These are phyloP conservation scores for Ophiostoma angusticollis DNA, from an alignment of 2,329 filamentous ascomycete species.

Conservation along the genomic window DNA sequence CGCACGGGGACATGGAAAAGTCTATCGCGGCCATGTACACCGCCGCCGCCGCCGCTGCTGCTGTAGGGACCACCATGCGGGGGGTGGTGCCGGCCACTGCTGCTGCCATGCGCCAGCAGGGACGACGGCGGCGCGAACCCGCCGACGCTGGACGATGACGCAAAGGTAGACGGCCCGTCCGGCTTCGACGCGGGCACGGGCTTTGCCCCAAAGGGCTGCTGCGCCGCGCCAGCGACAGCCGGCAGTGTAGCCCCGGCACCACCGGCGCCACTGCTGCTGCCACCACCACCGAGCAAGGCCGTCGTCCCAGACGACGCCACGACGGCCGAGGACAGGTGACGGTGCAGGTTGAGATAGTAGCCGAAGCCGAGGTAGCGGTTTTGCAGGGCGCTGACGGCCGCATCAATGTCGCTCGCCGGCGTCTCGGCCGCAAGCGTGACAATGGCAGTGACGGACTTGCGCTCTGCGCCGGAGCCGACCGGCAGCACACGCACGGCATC, in stretches of 20 bases:
- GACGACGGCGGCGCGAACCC: neutral
- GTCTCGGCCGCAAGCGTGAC: constrained; percentile 72
- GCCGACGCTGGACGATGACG: no score
- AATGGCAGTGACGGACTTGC: constrained; percentile 64
- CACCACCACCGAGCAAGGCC: constrained; percentile 5
- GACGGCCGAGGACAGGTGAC: constrained; percentile 72
- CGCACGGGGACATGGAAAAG: constrained; percentile 59
- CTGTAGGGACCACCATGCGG: neutral
- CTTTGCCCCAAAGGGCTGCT: constrained; percentile 21
- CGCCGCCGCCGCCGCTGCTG: constrained; percentile 26
- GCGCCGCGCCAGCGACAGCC: constrained; percentile 14
- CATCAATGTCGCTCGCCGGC: constrained; percentile 70
- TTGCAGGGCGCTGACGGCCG: constrained; percentile 62
- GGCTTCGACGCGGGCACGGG: constrained; percentile 8
- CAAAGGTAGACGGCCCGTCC: no score
- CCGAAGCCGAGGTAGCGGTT: constrained; percentile 78
- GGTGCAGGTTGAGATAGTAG: constrained; percentile 65
- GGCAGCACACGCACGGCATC: constrained; percentile 63
- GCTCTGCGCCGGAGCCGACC: constrained; percentile 42
- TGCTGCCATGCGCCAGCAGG: no score
- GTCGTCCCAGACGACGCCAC: constrained; percentile 29
- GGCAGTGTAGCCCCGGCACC: no score
- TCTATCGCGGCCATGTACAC: constrained; percentile 29
- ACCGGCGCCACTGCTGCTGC: neutral
- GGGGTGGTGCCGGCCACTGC: constrained; percentile 11